Evolutionary conservation across 169 alveolate species (phyloP).

Genomic region (Condylostoma magnum): DNA sequence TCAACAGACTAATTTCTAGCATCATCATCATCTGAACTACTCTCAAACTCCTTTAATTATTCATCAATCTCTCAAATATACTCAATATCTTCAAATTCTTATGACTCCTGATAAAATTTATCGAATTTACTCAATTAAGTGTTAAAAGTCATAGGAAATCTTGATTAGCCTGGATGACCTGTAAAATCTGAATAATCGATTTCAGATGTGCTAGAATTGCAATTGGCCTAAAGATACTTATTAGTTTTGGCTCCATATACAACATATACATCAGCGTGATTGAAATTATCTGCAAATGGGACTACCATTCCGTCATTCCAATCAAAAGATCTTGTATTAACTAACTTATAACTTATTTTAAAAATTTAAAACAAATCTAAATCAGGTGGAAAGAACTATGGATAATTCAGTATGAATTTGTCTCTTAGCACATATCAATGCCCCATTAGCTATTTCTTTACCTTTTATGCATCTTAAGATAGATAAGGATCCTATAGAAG

Average conservation of each 20-base stretch:
- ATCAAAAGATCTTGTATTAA: constrained; percentile 7
- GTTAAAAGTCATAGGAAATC: background rate
- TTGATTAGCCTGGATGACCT: background rate
- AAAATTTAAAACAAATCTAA: background rate
- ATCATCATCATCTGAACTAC: constrained; percentile 23
- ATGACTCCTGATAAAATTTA: background rate
- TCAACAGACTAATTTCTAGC: constrained; percentile 15
- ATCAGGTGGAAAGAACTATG: constrained; percentile 8
- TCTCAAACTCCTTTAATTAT: background rate
- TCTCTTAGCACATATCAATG: background rate
- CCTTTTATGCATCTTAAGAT: background rate
- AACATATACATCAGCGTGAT: constrained; percentile 28
- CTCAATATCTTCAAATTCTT: background rate
- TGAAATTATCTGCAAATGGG: constrained; percentile 28
- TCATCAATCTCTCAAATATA: constrained; percentile 16
- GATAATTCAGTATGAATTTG: background rate
- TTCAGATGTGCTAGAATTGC: background rate
- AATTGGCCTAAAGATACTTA: background rate
- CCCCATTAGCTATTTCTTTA: background rate
- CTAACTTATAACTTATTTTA: constrained; percentile 13
- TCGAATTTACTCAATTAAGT: background rate
- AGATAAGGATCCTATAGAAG: constrained; percentile 27
- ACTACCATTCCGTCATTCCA: constrained; percentile 19
- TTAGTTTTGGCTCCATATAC: background rate
- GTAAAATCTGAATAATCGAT: constrained; percentile 8